Evolutionary conservation across 2,329 filamentous ascomycete species (phyloP), one percentile per base, ranked within the genome.

Genomic region (Dothistroma pini): DNA sequence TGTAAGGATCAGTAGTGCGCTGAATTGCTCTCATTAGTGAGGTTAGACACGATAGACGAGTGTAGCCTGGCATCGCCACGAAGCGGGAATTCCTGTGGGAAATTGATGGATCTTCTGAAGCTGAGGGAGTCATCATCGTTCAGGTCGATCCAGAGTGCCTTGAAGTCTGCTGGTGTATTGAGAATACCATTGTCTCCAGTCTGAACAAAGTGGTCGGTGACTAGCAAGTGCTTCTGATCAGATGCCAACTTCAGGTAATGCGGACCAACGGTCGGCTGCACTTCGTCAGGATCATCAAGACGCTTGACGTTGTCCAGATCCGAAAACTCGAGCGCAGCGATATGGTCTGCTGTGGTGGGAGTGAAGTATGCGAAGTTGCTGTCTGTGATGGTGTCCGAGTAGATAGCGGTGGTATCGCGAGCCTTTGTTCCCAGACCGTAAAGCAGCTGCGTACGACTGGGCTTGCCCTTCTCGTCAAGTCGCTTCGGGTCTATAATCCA

Each of bases 131-230:
- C 84, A 62, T 86, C 77, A 1, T 78, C 71, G 10, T 79, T 72
- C 60, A 87, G 80, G 60, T 87, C 84, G 65, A 87, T 84, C 76
- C 85, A 87, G 64, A 83, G 80, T 0, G 79, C 84, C 77, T 86
- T 86, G 79, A 81, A 87, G 70, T 87, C 84, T 21, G 78, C 83
- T 0, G 84, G 83, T 0, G 84, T 86, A 69, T 86, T 86, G 68
- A 87, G 78, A 2, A 87, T 75, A 7, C 81, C 82, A 59, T 86
- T 86, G 59, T 84, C 81, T 29, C 84, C 84, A 10, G 80, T 83
- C 74, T 87, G 84, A 2, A 88, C 83, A 68, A 87, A 87, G 76
- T 87, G 87, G 56, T 86, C 85, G n/a, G 83, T 86, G 14, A 87
- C 84, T 1, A 87, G 77, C 16, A 87, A 72, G 70, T 87, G 83